Evolutionary conservation across 2,329 filamentous ascomycete genomes (phyloP), one percentile per base, ranked within the genome.

Genomic region (Neonectria neomacrospora): DNA sequence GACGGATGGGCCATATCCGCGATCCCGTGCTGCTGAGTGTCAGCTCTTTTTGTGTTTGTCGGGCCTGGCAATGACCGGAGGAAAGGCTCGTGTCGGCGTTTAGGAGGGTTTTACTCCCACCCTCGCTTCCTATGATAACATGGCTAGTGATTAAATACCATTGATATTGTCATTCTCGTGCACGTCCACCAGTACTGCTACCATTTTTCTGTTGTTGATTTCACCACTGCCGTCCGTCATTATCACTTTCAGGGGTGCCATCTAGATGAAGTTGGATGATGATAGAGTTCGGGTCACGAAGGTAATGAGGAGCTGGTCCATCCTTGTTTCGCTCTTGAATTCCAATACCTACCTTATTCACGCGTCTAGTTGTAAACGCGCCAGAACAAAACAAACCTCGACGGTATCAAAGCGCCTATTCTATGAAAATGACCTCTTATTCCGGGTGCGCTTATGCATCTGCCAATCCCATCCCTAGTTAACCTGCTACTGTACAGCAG

Each of bases 121-220:
- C 68, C 69, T 78, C 74, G 67, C 71, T 77, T 76, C 61, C 71
- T 71, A 73, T 71, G 71, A 76, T 68, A 67, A 71, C 69, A 77
- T 75, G 67, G 70, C 71, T 77, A 75, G 74, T 78, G 72, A 75
- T 71, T 71, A 77, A 71, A 77, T 77, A 77, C 73, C 71, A 78
- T 73, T 70, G 66, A 74, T 66, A 70, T 61, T 56, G 58, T 58
- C 56, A 65, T 56, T 28, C 32, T 54, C 45, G 47, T 54, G 37
- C 34, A 34, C 18, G 28, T 23, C 58, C 20, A 26, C 8, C 39
- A 48, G 37, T 44, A 20, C 28, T 26, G 16, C 7, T 18, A 18
- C 8, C 18, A 7, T 41, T 18, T 11, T 30, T 8, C 16, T 28
- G 20, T n/a, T 48, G 23, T 12, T 30, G 3, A 3, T 18, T 16